phyloP scores from a whole-genome alignment of 495 filamentous ascomycete species.

The Penicillium alfredii region DNA sequence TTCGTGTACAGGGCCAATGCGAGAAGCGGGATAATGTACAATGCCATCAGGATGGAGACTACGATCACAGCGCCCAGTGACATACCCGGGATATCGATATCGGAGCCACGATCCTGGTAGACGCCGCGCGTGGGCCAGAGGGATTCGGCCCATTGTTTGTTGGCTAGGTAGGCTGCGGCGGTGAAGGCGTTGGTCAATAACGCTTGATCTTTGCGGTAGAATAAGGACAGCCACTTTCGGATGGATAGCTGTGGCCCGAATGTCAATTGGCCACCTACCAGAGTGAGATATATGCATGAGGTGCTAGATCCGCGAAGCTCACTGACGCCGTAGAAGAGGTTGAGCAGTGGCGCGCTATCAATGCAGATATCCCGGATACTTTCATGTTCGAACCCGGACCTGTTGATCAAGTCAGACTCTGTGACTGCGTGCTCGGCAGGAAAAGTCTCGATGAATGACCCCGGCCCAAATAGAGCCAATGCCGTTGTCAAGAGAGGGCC shows the following conservation, averaged over 20 bases:
- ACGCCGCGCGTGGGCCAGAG: background rate
- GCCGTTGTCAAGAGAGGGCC: conserved; percentile 22
- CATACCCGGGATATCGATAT: conserved; percentile 1
- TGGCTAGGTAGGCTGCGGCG: conserved; percentile 1
- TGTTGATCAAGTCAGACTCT: background rate
- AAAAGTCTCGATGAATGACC: conserved; percentile 17
- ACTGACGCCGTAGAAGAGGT: too few species aligned
- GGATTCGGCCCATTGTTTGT: background rate
- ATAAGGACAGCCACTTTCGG: too few species aligned
- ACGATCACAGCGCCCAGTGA: conserved; percentile 1
- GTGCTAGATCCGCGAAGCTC: too few species aligned
- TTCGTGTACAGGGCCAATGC: conserved; percentile 19
- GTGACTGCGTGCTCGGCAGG: background rate
- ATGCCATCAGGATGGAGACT: conserved; percentile 1
- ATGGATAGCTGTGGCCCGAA: background rate
- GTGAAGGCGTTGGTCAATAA: background rate
- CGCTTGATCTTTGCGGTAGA: too few species aligned
- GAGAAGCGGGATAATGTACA: conserved; percentile 7
- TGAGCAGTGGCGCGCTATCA: too few species aligned
- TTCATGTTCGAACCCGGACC: background rate
- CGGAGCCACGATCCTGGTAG: conserved; percentile 5
- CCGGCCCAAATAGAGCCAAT: conserved; percentile 27
- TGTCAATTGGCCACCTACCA: too few species aligned
- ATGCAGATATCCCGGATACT: background rate
- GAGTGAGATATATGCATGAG: too few species aligned